Evolutionary conservation across 2,329 filamentous ascomycete genomes (phyloP).

Genomic region (Onygenales sp.): DNA sequence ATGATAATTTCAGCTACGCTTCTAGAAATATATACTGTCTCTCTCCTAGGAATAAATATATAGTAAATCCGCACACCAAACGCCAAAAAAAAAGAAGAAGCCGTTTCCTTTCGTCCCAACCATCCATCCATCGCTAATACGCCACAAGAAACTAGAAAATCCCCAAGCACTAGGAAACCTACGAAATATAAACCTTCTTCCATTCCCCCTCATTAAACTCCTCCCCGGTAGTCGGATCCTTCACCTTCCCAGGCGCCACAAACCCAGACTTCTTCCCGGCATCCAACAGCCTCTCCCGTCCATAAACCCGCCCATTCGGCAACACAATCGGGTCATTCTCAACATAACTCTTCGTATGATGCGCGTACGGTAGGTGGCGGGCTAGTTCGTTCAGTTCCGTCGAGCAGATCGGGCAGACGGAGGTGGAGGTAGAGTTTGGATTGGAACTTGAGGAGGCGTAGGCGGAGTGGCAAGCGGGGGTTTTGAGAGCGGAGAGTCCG

Average conservation of each 20-base stretch:
- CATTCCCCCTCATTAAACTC: conserved; percentile 53
- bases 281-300: conserved; percentile 60
- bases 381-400: conserved; percentile 91
- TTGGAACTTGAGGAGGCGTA: conserved; percentile 47
- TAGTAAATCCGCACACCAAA: neutral
- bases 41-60: neutral
- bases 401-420: conserved; percentile 89
- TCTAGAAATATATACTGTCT: neutral
- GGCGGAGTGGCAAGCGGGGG: conserved; percentile 76
- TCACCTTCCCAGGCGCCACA: conserved; percentile 55
- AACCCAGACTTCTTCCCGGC: conserved; percentile 69
- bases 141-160: neutral
- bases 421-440: conserved; percentile 50
- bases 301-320: conserved; percentile 81
- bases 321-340: conserved; percentile 78
- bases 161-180: conserved; percentile 9
- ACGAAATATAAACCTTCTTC: conserved; percentile 89
- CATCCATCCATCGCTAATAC: neutral
- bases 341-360: conserved; percentile 89
- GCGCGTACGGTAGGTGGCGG: conserved; percentile 79
- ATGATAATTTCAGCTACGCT: neutral
- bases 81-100: neutral
- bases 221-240: conserved; percentile 69
- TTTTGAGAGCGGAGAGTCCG: conserved; percentile 90
- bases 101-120: neutral